phyloP scores from a whole-genome alignment of 2,329 filamentous ascomycete species.

The Botrytis elliptica region DNA sequence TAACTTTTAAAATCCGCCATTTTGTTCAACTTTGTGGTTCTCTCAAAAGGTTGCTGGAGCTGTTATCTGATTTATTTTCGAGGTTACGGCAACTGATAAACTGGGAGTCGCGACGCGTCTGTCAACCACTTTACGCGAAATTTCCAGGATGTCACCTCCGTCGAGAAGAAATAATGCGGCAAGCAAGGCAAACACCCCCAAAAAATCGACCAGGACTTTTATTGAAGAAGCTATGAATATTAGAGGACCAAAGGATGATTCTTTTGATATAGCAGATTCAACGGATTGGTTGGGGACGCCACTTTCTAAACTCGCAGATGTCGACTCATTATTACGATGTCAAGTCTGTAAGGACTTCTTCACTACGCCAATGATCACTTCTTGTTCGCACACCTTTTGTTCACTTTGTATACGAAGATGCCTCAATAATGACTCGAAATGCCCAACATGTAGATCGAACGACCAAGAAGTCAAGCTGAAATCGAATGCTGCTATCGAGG shows the following conservation, averaged over 20 bases:
- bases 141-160: slow-evolving; percentile 20
- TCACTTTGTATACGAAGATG: slow-evolving; percentile 90
- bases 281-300: slow-evolving; percentile 80
- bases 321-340: slow-evolving; percentile 87
- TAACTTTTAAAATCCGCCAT: slow-evolving; percentile 40
- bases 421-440: slow-evolving; percentile 79
- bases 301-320: slow-evolving; percentile 61
- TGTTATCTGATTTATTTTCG: slow-evolving; percentile 19
- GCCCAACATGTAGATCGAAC: slow-evolving; percentile 73
- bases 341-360: slow-evolving; percentile 99
- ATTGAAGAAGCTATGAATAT: slow-evolving; percentile 22
- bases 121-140: slow-evolving; percentile 35
- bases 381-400: slow-evolving; percentile 94
- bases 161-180: slow-evolving; percentile 23
- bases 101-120: slow-evolving; percentile 22
- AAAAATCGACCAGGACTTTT: slow-evolving; percentile 1
- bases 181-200: not conserved
- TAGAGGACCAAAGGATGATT: slow-evolving; percentile 25
- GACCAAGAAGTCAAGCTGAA: slow-evolving; percentile 85
- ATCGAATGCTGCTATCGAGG: slow-evolving; percentile 80
- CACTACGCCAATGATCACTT: slow-evolving; percentile 89
- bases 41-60: slow-evolving; percentile 15
- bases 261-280: slow-evolving; percentile 63
- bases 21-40: slow-evolving; percentile 18
- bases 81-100: slow-evolving; percentile 5